Evolutionary conservation across 1,284 basidiomycete genomes (phyloP).

Genomic region (Pisolithus thermaeus): DNA sequence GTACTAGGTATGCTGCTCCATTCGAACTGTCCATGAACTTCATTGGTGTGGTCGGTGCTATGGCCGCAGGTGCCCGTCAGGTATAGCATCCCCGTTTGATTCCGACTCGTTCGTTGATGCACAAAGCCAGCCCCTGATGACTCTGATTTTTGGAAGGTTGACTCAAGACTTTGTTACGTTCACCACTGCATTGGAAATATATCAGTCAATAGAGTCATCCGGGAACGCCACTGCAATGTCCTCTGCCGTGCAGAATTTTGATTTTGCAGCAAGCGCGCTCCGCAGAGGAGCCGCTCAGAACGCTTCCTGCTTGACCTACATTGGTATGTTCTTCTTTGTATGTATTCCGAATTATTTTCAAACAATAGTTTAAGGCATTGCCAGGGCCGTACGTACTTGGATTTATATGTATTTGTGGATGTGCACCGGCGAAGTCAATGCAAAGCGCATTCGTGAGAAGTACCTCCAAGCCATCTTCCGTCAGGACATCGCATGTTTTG

Average conservation of each 20-base stretch:
- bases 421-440: constrained; percentile 83
- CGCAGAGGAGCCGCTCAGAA: constrained; percentile 47
- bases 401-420: constrained; percentile 86
- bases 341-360: not conserved
- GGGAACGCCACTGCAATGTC: constrained; percentile 25
- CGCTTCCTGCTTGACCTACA: constrained; percentile 61
- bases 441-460: constrained; percentile 75
- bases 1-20: constrained; percentile 55
- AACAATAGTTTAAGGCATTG: constrained; percentile 42
- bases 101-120: constrained; percentile 5
- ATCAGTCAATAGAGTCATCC: constrained; percentile 19
- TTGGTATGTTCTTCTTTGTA: constrained; percentile 42
- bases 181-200: constrained; percentile 22
- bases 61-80: constrained; percentile 70
- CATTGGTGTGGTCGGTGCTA: constrained; percentile 65
- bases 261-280: constrained; percentile 45
- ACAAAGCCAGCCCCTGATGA: constrained; percentile 66
- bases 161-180: constrained; percentile 74
- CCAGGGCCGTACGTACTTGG: constrained; percentile 65
- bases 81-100: constrained; percentile 28
- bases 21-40: constrained; percentile 58
- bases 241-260: constrained; percentile 23
- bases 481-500: constrained; percentile 89
- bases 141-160: constrained; percentile 75
- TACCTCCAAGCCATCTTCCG: constrained; percentile 75